Percentiles rank a stretch among this genome's conserved stretches.
phyloP scores from a whole-genome alignment of 768 basidiomycete genomes.

The Fomitopsis serialis region DNA sequence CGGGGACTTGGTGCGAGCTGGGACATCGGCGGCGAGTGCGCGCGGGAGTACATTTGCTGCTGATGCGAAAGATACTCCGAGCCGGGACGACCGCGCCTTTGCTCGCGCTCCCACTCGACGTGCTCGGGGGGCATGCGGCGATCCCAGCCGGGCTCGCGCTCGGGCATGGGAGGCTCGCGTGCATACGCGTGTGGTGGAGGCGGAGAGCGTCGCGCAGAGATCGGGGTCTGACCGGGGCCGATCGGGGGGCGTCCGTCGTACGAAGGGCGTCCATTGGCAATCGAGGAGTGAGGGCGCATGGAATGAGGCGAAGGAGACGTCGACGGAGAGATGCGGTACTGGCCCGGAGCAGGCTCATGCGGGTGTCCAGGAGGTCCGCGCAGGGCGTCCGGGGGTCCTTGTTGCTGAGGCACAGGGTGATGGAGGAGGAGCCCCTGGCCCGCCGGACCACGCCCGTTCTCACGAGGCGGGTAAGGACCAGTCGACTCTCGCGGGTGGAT shows the following conservation, averaged over 20 bases:
- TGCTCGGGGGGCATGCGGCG: conserved; percentile 40
- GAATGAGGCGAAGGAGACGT: conserved; percentile 49
- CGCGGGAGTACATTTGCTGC: conserved; percentile 29
- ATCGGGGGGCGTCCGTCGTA: conserved; percentile 36
- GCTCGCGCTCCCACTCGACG: conserved; percentile 49
- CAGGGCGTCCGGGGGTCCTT: conserved; percentile 37
- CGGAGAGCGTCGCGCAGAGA: conserved; percentile 52
- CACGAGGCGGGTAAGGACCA: conserved; percentile 34
- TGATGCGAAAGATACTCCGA: conserved; percentile 28
- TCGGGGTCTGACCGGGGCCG: conserved; percentile 41
- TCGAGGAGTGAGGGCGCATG: conserved; percentile 46
- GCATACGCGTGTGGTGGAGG: conserved; percentile 51
- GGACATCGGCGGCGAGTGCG: conserved; percentile 27
- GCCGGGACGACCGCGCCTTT: conserved; percentile 12
- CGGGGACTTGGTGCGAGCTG: conserved; percentile 45
- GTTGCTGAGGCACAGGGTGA: conserved; percentile 57
- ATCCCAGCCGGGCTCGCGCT: conserved; percentile 57
- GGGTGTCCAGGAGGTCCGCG: conserved; percentile 44
- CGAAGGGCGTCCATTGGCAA: conserved; percentile 9
- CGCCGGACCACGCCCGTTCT: conserved; percentile 45
- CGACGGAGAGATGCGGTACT: conserved; percentile 54
- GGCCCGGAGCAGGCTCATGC: conserved; percentile 52
- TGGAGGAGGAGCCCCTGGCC: conserved; percentile 58
- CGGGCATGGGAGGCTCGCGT: conserved; percentile 45
- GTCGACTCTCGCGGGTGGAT: conserved; percentile 52